A percentile compares a stretch with the other conserved stretches of the same genome.
Evolutionary conservation across 2,329 filamentous ascomycete genomes (phyloP).

Genomic region (Zopfia rhizophila): DNA sequence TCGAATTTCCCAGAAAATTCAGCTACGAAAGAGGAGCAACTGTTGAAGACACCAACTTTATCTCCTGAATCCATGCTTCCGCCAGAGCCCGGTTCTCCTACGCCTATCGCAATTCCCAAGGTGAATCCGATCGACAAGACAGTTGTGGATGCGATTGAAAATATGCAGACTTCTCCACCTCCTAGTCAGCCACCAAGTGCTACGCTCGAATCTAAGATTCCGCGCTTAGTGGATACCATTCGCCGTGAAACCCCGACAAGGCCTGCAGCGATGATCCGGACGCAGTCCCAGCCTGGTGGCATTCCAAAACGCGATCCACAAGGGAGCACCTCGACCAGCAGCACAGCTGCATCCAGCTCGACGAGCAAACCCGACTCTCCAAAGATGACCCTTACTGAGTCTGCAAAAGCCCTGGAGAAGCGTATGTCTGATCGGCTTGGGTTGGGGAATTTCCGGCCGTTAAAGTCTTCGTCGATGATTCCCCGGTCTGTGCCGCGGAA

Average conservation of each 20-base stretch:
- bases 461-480: slow-evolving; percentile 76
- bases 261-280: slow-evolving; percentile 39
- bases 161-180: slow-evolving; percentile 43
- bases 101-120: slow-evolving; percentile 39
- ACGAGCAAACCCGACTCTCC: slow-evolving; percentile 30
- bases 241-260: slow-evolving; percentile 42
- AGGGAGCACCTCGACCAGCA: slow-evolving; percentile 23
- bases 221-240: slow-evolving; percentile 48
- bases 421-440: slow-evolving; percentile 79
- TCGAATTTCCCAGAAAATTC: slow-evolving; percentile 46
- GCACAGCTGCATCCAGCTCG: slow-evolving; percentile 24
- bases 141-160: slow-evolving; percentile 46
- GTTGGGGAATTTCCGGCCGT: slow-evolving; percentile 70
- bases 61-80: slow-evolving; percentile 26
- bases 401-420: slow-evolving; percentile 68
- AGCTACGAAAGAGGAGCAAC: slow-evolving; percentile 31
- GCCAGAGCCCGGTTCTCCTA: slow-evolving; percentile 40
- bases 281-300: slow-evolving; percentile 50
- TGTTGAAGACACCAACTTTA: slow-evolving; percentile 39
- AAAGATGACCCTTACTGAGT: slow-evolving; percentile 45
- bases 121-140: slow-evolving; percentile 48
- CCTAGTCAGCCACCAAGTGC: slow-evolving; percentile 26
- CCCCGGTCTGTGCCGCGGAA: slow-evolving; percentile 82
- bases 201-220: slow-evolving; percentile 49
- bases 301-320: slow-evolving; percentile 32